Base-by-base conservation (phyloP, 2,329 filamentous ascomycete genomes). In the Pseudogymnoascus sp. region DNA sequence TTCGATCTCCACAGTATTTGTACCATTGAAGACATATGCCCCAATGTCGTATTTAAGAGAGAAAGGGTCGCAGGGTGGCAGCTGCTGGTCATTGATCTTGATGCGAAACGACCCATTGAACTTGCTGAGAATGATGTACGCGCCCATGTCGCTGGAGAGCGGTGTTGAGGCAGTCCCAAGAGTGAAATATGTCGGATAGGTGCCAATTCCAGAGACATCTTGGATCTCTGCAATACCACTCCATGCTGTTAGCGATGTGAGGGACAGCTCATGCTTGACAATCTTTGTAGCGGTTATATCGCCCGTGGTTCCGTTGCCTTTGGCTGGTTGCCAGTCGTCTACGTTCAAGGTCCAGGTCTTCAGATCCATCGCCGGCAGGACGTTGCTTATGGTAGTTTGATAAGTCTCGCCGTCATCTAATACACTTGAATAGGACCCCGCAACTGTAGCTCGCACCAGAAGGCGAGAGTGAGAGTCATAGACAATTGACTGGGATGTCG, bases 311-410 rank as follows among this genome's bases (percentile, higher is more conserved):
- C 45, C 61, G 39, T 21, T 42, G n/a, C 16, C 39, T 11, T 42
- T 16, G 7, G 39, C 39, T 18, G 61, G 62, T 14, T 63, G 62
- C 62, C 47, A 63, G 47, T 63, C 62, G 16, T 60, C 29, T 7
- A 63, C 47, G 8, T 31, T 40, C 16, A 63, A 54, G 5, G 51
- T 60, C 62, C 34, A 62, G 23, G 8, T 39, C 12, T 21, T 16
- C 21, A 62, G 60, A 4, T 42, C 37, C 16, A 11, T 39, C 11
- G 60, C 37, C 23, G 37, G 34, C 18, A 62, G n/a, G n/a, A 31
- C 31, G 5, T 31, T 45, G 12, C 14, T 45, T 29, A 45, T 26
- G n/a, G 16, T 29, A n/a, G 42, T 23, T 10, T 62, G n/a, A 23
- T 62, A 62, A 26, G 34, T 45, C 34, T 62, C 37, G 14, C 60